These are phyloP conservation scores for Xylaria flabelliformis DNA, from an alignment of 495 filamentous ascomycete species.

Conservation along the genomic window DNA sequence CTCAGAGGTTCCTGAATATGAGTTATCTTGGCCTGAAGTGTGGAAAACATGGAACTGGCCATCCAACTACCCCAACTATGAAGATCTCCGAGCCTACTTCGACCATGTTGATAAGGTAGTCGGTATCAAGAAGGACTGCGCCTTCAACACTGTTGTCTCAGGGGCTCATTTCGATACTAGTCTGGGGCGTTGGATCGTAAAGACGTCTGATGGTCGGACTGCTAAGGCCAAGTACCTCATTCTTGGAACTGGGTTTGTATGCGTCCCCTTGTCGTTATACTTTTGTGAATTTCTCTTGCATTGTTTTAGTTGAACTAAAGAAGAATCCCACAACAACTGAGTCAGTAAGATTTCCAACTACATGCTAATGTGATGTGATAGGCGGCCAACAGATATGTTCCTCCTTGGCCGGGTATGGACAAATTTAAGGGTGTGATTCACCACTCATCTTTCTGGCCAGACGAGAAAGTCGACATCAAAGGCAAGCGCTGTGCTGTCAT, in stretches of 20 bases:
- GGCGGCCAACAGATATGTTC: slow-evolving; percentile 47
- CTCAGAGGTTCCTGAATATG: slow-evolving; percentile 56
- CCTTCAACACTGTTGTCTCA: slow-evolving; percentile 56
- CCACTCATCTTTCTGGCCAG: slow-evolving; percentile 67
- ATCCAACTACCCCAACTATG: slow-evolving; percentile 56
- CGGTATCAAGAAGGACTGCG: slow-evolving; percentile 57
- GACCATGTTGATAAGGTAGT: slow-evolving; percentile 58
- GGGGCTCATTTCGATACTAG: slow-evolving; percentile 53
- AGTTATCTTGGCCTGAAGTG: slow-evolving; percentile 58
- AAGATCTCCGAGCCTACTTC: slow-evolving; percentile 62
- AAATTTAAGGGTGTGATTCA: slow-evolving; percentile 60
- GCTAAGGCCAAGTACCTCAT: slow-evolving; percentile 57
- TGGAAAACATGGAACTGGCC: slow-evolving; percentile 62
- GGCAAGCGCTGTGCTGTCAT: slow-evolving; percentile 61
- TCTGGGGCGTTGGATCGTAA: slow-evolving; percentile 53
- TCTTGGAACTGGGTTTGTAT: slow-evolving; percentile 49
- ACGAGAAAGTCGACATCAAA: slow-evolving; percentile 52
- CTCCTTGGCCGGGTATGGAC: slow-evolving; percentile 58
- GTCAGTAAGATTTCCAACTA: background rate
- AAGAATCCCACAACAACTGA: background rate
- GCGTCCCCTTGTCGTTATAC: background rate
- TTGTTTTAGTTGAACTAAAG: background rate
- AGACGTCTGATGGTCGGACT: slow-evolving; percentile 52
- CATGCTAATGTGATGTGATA: background rate
- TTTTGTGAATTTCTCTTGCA: background rate